phyloP scores from a whole-genome alignment of 1,284 basidiomycete species.

The Trametes polyzona region DNA sequence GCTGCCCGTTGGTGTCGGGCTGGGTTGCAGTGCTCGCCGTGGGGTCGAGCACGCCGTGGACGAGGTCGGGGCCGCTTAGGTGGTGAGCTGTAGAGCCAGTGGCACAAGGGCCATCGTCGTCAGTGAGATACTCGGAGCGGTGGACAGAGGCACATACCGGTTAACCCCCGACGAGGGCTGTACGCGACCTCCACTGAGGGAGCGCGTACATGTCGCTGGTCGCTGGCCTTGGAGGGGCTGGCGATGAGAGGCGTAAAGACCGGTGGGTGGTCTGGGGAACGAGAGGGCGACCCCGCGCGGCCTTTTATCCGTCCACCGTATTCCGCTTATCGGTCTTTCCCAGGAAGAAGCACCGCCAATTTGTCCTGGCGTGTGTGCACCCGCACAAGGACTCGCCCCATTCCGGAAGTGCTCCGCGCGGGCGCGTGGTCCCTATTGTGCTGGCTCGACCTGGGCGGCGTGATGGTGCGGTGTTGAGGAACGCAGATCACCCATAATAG shows the following conservation, averaged over 20 bases:
- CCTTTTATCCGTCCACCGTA: too few species aligned
- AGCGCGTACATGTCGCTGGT: neutral
- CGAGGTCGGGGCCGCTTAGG: too few species aligned
- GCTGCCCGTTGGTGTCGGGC: neutral
- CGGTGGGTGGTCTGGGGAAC: neutral
- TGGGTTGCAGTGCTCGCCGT: neutral
- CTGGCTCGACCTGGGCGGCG: constrained; percentile 2
- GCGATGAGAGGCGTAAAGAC: neutral
- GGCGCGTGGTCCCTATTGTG: neutral
- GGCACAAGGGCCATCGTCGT: neutral
- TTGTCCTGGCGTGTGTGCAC: neutral
- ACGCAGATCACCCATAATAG: neutral
- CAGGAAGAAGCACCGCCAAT: neutral
- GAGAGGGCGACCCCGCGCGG: neutral
- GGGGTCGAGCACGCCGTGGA: neutral
- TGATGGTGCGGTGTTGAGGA: neutral
- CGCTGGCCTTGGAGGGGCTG: too few species aligned
- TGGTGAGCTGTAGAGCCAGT: neutral
- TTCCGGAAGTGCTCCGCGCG: neutral
- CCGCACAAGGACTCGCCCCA: neutral
- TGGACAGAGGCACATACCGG: neutral
- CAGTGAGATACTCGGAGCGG: neutral
- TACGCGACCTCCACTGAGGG: neutral
- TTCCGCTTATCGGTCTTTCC: neutral
- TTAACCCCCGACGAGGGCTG: neutral